These are phyloP conservation scores for Stereum hirsutum DNA, from an alignment of 1,284 basidiomycete genomes.

Conservation along the genomic window DNA sequence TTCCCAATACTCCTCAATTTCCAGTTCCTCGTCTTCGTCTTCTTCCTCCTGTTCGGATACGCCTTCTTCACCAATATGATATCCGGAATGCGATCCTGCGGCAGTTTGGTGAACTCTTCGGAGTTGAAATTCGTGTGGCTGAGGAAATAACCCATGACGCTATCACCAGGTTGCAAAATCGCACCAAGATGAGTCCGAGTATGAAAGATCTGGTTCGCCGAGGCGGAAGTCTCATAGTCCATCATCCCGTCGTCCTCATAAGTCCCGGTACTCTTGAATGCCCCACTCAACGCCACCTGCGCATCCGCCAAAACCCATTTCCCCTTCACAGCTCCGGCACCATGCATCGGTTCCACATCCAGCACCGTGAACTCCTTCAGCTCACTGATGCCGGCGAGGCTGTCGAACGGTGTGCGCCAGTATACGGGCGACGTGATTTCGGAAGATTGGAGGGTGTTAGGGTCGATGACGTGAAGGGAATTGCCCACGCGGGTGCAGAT, in stretches of 20 bases:
- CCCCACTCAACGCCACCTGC: constrained; percentile 84
- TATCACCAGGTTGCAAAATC: constrained; percentile 93
- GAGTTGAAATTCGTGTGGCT: constrained; percentile 92
- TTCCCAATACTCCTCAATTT: constrained; percentile 91
- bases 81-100: constrained; percentile 76
- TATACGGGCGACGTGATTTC: constrained; percentile 81
- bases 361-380: constrained; percentile 93
- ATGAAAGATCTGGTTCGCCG: constrained; percentile 80
- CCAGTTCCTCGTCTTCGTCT: constrained; percentile 82
- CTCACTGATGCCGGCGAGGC: constrained; percentile 77
- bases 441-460: constrained; percentile 74
- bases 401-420: constrained; percentile 86
- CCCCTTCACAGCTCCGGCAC: constrained; percentile 56
- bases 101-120: constrained; percentile 73
- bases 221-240: constrained; percentile 46
- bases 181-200: constrained; percentile 94
- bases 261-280: constrained; percentile 47
- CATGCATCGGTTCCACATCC: constrained; percentile 87
- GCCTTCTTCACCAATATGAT: constrained; percentile 93
- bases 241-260: constrained; percentile 40
- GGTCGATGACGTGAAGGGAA: constrained; percentile 87
- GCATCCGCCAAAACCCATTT: constrained; percentile 88
- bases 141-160: constrained; percentile 87
- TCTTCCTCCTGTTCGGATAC: constrained; percentile 92
- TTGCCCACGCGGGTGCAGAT: constrained; percentile 90